Conservation (phyloP, 2,329 filamentous ascomycete species). For the Sporothrix luriei region DNA sequence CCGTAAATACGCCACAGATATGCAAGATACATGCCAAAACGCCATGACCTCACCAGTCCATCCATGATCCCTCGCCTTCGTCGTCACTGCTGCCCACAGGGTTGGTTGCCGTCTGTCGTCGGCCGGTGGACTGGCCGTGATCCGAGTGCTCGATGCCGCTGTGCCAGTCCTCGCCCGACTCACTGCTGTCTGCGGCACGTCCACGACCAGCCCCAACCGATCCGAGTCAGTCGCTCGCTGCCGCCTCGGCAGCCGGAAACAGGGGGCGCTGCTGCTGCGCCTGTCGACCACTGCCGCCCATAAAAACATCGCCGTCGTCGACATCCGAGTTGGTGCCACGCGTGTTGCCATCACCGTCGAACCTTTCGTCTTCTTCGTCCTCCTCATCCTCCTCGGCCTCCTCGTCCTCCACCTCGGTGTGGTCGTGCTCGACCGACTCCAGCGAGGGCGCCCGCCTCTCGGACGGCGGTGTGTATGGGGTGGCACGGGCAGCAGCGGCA, state of each 20-base stretch:
- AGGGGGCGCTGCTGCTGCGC: too few species aligned
- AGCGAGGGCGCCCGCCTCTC: not conserved
- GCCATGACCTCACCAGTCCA: slow-evolving; percentile 17
- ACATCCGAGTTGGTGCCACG: not conserved
- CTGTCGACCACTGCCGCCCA: not conserved
- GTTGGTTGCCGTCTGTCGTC: not conserved
- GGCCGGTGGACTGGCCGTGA: not conserved
- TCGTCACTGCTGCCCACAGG: slow-evolving; percentile 17
- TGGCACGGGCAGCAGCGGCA: too few species aligned
- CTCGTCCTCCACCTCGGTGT: slow-evolving; percentile 24
- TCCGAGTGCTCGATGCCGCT: slow-evolving; percentile 19
- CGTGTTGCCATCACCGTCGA: not conserved
- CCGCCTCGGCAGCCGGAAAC: not conserved
- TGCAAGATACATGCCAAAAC: not conserved
- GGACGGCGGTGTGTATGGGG: not conserved
- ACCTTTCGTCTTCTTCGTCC: not conserved
- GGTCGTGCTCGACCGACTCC: slow-evolving; percentile 22
- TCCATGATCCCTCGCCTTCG: slow-evolving; percentile 22
- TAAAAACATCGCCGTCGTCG: slow-evolving; percentile 27
- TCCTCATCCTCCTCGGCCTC: slow-evolving; percentile 16
- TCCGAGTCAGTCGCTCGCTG: slow-evolving; percentile 19
- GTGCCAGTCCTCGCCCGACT: slow-evolving; percentile 10
- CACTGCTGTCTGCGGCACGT: not conserved
- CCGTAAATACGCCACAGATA: not conserved
- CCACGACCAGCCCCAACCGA: not conserved